Percentiles rank a stretch among this genome's conserved stretches.
Conservation (phyloP, 768 basidiomycete species). For the Pleurotus platypus region DNA sequence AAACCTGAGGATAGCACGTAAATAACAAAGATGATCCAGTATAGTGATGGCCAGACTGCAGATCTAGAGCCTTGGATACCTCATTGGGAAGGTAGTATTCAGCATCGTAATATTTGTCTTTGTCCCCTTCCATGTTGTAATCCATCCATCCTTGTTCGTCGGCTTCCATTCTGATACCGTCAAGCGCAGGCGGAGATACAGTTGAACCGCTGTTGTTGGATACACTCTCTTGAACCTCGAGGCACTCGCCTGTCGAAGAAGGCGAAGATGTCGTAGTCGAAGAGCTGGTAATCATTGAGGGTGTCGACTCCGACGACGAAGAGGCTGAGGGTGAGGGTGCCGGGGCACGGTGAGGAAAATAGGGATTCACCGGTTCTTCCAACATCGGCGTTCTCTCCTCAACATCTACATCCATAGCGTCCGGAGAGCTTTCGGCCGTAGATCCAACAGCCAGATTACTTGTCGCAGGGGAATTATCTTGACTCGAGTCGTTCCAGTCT, state of each 20-base stretch:
- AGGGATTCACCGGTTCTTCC: slow-evolving; percentile 14
- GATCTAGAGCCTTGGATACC: slow-evolving; percentile 6
- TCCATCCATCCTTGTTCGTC: not conserved
- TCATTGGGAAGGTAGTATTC: slow-evolving; percentile 5
- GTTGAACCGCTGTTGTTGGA: not conserved
- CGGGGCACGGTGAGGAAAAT: slow-evolving; percentile 21
- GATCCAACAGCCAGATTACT: not conserved
- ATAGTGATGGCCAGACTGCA: slow-evolving; percentile 1
- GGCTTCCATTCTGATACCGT: not conserved
- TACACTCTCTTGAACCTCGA: not conserved
- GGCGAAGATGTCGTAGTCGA: slow-evolving; percentile 3
- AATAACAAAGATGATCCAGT: not conserved
- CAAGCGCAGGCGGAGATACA: not conserved
- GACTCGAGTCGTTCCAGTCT: slow-evolving; percentile 5
- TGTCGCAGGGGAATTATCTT: not conserved
- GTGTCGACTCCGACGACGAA: slow-evolving; percentile 14
- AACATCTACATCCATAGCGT: not conserved
- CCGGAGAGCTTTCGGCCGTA: not conserved
- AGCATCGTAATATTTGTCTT: slow-evolving; percentile 4
- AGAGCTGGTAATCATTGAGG: slow-evolving; percentile 1
- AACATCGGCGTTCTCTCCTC: not conserved
- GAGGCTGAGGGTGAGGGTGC: slow-evolving; percentile 17
- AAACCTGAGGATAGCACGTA: slow-evolving; percentile 3
- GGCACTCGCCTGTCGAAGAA: not conserved
- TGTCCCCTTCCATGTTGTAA: not conserved